Percentiles rank a stretch among this genome's conserved stretches.
phyloP scores from a whole-genome alignment of 2,329 filamentous ascomycete genomes.

The Cercospora citrullina region DNA sequence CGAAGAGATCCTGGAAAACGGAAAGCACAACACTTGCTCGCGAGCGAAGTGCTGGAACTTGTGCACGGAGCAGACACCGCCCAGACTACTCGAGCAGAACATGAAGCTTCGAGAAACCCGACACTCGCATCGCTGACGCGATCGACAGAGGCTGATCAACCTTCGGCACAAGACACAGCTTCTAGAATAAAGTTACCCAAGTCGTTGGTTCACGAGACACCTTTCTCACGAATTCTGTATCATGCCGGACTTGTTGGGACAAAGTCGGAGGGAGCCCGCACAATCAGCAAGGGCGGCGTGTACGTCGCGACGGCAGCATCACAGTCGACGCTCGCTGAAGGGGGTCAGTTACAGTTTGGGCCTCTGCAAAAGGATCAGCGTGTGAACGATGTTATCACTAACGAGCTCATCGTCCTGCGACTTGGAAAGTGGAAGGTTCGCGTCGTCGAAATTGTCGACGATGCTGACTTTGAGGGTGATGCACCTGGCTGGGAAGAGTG shows the following conservation, averaged over 20 bases:
- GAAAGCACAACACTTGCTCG: slow-evolving; percentile 78
- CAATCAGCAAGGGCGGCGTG: slow-evolving; percentile 37
- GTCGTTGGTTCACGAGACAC: slow-evolving; percentile 31
- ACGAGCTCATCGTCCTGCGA: slow-evolving; percentile 55
- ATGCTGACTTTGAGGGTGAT: slow-evolving; percentile 53
- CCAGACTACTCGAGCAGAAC: slow-evolving; percentile 59
- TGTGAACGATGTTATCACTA: slow-evolving; percentile 59
- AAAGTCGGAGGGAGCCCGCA: slow-evolving; percentile 35
- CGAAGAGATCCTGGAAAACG: slow-evolving; percentile 67
- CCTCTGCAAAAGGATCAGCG: slow-evolving; percentile 60
- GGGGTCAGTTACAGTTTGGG: slow-evolving; percentile 60
- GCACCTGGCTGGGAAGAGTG: slow-evolving; percentile 54
- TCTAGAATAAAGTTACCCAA: slow-evolving; percentile 34
- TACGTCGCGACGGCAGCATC: slow-evolving; percentile 34
- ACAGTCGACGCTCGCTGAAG: slow-evolving; percentile 37
- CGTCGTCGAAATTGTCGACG: slow-evolving; percentile 56
- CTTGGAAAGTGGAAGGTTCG: slow-evolving; percentile 63
- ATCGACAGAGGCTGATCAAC: not conserved
- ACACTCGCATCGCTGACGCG: slow-evolving; percentile 27
- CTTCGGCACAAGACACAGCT: slow-evolving; percentile 18
- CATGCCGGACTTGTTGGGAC: slow-evolving; percentile 36
- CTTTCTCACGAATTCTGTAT: slow-evolving; percentile 36
- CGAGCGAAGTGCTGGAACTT: slow-evolving; percentile 76
- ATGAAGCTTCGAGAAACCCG: slow-evolving; percentile 48
- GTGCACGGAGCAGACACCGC: slow-evolving; percentile 71